Evolutionary conservation across 2,329 filamentous ascomycete genomes (phyloP), one percentile per base, ranked within the genome.

Genomic region (Cladophialophora immunda): DNA sequence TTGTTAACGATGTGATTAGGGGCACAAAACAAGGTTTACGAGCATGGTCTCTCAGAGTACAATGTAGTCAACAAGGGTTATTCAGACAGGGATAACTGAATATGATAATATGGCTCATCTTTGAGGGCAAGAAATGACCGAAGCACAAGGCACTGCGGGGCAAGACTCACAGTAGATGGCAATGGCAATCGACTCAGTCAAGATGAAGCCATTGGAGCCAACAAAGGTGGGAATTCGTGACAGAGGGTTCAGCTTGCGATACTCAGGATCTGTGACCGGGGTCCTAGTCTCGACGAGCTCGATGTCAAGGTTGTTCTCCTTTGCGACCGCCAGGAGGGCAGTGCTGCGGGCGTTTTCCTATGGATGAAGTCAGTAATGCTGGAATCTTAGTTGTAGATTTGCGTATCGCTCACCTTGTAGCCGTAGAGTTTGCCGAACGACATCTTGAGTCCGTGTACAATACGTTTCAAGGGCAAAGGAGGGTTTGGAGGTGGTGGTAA

Each of bases 11-110:
- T 50, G 11, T 30, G 36, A 4, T 13, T 15, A 66, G 67, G 29
- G 29, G 15, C 29, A 32, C 22, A 45, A 53, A 65, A 47, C 19
- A 15, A 38, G 59, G 41, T n/a, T 47, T 34, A 41, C 64, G 62
- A 36, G 41, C 71, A 74, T 19, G 32, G 73, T 75, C 80, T 80
- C 82, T 93, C 90, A 93, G 90, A 92, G 90, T 92, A 89, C 94
- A 93, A 90, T 85, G 82, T 85, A 88, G 87, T 97, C 94, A 93
- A 97, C 94, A 97, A 81, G 52, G 30, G 82, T 83, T 84, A 81
- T 96, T 97, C 92, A 95, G 94, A 92, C 92, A 97, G 94, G 94
- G 93, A 97, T 97, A 97, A 97, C 93, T 95, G 91, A 78, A 78
- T 79, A 85, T 90, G 86, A 87, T 83, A 85, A 86, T 85, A 84